Base-by-base conservation (phyloP, 2,329 filamentous ascomycete species). In the Trematosphaeria pertusa region DNA sequence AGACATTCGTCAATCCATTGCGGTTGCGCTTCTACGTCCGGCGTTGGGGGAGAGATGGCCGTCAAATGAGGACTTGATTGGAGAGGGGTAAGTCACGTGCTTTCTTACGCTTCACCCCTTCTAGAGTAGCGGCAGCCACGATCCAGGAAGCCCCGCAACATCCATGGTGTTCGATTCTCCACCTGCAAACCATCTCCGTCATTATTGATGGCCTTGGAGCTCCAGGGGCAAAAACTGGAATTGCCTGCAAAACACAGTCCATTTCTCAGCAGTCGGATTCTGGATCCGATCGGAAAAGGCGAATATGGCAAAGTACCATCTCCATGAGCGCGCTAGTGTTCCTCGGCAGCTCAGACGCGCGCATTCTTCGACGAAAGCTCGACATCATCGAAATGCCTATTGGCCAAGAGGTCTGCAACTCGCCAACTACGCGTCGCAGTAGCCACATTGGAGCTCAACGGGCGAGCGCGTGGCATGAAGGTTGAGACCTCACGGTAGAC, bases 251-350 rank as follows among this genome's bases (percentile, higher is more conserved):
- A 14, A 35, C 7, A 17, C 15, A 21, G 30, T 11, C 43, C 14
- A 56, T 57, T 61, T 44, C 46, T 61, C 56, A 64, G 58, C 62
- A 65, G 61, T n/a, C 50, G 47, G 28, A 53, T 58, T 64, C 52
- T 58, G 47, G 52, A 61, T 53, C 45, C 39, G 36, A 41, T 40
- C 37, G 45, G 37, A 34, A 39, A 28, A 39, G 20, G 40, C 47
- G 38, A 32, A 40, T 43, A 62, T 64, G 54, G 50, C 44, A 62
- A 59, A 57, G 50, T 49, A 44, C 28, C 50, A 52, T 53, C 52
- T 43, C 48, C 51, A 51, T 61, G 44, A 44, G 20, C 45, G 43
- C 37, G 28, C 49, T 59, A 57, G 57, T 50, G 43, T 45, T 36
- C 33, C 34, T 54, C 56, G 58, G 58, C 56, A 59, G 37, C 48